phyloP scores from a whole-genome alignment of 129 eudicot species.

The Pseudognaphalium luteoalbum region DNA sequence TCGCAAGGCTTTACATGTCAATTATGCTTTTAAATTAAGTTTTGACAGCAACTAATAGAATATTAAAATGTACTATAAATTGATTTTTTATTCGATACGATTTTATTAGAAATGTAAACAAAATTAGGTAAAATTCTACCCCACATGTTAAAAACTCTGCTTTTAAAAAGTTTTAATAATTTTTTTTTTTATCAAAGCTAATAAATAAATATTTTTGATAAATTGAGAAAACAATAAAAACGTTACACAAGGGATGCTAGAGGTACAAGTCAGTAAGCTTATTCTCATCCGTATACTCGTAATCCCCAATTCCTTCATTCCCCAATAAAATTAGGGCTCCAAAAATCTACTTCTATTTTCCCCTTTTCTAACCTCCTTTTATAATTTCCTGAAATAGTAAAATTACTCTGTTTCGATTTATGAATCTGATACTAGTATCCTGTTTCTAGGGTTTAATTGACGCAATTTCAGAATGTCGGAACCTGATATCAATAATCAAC shows the following conservation, averaged over 20 bases:
- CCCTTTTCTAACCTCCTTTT: constrained; percentile 9
- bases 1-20: no score
- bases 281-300: constrained; percentile 20
- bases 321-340: constrained; percentile 33
- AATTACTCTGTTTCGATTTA: background rate
- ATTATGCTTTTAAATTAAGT: no score
- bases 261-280: constrained; percentile 23
- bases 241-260: constrained; percentile 1
- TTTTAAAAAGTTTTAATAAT: no score
- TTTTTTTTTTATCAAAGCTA: no score
- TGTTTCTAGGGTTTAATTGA: constrained; percentile 5
- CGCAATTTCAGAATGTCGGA: constrained; percentile 37
- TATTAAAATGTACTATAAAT: no score
- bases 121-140: no score
- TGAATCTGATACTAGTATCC: background rate
- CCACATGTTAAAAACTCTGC: no score
- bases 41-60: no score
- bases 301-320: constrained; percentile 4
- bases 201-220: no score
- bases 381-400: background rate
- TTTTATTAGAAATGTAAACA: no score
- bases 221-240: background rate
- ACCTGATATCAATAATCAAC: constrained; percentile 26
- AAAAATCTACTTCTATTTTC: background rate
- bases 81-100: no score